A percentile compares a stretch with the other conserved stretches of the same genome.
These are phyloP conservation scores for Pythium utonaiense DNA, from an alignment of 352 stramenopile species.

Conservation along the genomic window DNA sequence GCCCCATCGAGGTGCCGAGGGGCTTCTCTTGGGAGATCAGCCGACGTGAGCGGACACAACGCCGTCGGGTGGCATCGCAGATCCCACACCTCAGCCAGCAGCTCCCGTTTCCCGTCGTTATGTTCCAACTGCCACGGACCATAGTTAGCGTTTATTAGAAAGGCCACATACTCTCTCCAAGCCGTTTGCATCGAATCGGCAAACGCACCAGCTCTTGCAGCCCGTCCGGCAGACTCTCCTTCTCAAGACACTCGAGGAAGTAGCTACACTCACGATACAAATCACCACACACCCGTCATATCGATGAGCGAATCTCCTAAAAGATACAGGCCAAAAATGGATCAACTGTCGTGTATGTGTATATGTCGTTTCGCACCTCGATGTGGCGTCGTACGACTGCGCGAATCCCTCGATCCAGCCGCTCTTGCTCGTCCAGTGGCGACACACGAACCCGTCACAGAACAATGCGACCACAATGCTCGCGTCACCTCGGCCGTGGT, in stretches of 20 bases:
- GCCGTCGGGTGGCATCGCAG: constrained; percentile 9
- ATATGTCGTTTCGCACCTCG: constrained; percentile 32
- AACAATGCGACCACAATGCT: constrained; percentile 58
- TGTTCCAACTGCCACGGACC: constrained; percentile 17
- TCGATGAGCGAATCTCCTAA: neutral
- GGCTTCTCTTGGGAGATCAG: constrained; percentile 14
- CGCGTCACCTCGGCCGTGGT: neutral
- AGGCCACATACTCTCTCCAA: no score
- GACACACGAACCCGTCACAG: constrained; percentile 62
- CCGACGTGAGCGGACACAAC: constrained; percentile 26
- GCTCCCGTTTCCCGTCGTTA: neutral
- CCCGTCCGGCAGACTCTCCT: constrained; percentile 48
- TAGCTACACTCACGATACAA: constrained; percentile 29
- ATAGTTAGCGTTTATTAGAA: neutral
- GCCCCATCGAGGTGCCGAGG: neutral
- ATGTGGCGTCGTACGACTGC: constrained; percentile 67
- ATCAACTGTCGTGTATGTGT: neutral
- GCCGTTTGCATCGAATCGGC: no score
- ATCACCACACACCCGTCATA: neutral
- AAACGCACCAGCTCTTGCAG: constrained; percentile 48
- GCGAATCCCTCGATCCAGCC: constrained; percentile 61
- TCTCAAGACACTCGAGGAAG: constrained; percentile 56
- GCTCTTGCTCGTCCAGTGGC: constrained; percentile 47
- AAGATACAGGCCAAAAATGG: neutral
- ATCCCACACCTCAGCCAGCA: constrained; percentile 25